These are phyloP conservation scores for Phytophthora melonis DNA, from an alignment of 352 stramenopile genomes.

Conservation along the genomic window DNA sequence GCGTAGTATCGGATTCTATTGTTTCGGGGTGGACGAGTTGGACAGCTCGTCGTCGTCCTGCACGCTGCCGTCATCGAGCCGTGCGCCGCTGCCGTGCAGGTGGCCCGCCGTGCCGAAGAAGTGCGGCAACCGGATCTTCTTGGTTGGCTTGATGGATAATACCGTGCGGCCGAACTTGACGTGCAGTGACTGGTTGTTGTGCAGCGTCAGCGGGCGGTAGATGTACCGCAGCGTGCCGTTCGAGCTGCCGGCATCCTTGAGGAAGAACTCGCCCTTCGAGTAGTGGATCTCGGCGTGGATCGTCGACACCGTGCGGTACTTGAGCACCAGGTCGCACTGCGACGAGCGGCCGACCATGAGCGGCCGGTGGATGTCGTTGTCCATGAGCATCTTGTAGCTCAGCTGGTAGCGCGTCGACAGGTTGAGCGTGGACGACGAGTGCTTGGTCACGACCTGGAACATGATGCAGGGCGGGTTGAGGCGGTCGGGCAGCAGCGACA, in stretches of 20 bases:
- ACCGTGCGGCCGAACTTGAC: conserved; percentile 90
- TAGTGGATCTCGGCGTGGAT: conserved; percentile 96
- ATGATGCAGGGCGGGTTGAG: conserved; percentile 85
- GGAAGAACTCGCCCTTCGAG: conserved; percentile 94
- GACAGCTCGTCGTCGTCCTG: conserved; percentile 73
- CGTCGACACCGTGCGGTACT: conserved; percentile 96
- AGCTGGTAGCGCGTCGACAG: conserved; percentile 88
- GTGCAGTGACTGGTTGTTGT: conserved; percentile 89
- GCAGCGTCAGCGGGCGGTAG: conserved; percentile 92
- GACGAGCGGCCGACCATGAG: conserved; percentile 94
- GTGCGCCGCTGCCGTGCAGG: conserved; percentile 54
- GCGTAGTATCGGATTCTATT: conserved; percentile 69
- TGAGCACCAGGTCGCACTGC: conserved; percentile 94
- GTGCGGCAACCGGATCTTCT: conserved; percentile 89
- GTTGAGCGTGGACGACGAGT: conserved; percentile 87
- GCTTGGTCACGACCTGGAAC: conserved; percentile 90
- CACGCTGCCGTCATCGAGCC: conserved; percentile 61
- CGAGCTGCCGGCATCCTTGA: conserved; percentile 94
- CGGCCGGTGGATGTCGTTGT: conserved; percentile 91
- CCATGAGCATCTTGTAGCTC: conserved; percentile 94
- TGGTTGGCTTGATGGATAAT: conserved; percentile 89
- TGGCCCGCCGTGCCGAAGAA: conserved; percentile 77
- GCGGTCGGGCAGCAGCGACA: conserved; percentile 80
- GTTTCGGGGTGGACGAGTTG: conserved; percentile 69
- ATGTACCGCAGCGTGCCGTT: conserved; percentile 96